Evolutionary conservation across 768 basidiomycete species (phyloP).

Genomic region (Termitomyces sp.): DNA sequence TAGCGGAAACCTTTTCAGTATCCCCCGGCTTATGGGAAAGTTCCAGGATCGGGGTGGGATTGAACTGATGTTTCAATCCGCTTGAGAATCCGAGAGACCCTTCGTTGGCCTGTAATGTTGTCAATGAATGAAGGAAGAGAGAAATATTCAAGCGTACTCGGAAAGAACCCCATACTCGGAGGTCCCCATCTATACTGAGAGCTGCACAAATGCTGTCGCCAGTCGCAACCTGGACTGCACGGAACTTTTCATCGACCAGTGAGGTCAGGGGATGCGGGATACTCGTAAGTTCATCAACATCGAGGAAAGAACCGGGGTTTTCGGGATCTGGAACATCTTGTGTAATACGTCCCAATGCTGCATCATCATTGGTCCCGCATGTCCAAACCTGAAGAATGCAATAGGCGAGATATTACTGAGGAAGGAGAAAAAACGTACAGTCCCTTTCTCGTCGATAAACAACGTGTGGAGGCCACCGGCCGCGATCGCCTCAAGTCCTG

Average conservation of each 20-base stretch:
- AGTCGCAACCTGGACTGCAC: conserved; percentile 76
- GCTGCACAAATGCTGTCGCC: conserved; percentile 91
- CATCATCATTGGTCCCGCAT: conserved; percentile 86
- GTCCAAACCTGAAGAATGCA: conserved; percentile 64
- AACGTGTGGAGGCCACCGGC: conserved; percentile 90
- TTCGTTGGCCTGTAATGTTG: conserved; percentile 54
- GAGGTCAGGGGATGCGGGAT: conserved; percentile 65
- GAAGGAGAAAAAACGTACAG: conserved; percentile 49
- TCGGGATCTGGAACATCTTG: conserved; percentile 57
- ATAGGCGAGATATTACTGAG: background rate
- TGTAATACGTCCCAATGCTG: conserved; percentile 80
- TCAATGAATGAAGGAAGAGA: conserved; percentile 1
- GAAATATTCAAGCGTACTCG: conserved; percentile 50
- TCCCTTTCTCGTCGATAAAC: conserved; percentile 85
- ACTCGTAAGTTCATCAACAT: conserved; percentile 50
- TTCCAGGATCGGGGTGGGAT: conserved; percentile 57
- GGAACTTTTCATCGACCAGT: conserved; percentile 76
- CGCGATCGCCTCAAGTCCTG: conserved; percentile 78
- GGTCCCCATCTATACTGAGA: conserved; percentile 71
- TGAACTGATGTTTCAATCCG: conserved; percentile 63
- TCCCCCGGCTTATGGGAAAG: conserved; percentile 61
- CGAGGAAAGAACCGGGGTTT: conserved; percentile 54
- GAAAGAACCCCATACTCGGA: conserved; percentile 89
- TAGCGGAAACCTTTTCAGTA: conserved; percentile 65
- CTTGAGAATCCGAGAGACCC: conserved; percentile 83